phyloP scores from a whole-genome alignment of 495 filamentous ascomycete genomes.

The Corynascus novoguineensis region DNA sequence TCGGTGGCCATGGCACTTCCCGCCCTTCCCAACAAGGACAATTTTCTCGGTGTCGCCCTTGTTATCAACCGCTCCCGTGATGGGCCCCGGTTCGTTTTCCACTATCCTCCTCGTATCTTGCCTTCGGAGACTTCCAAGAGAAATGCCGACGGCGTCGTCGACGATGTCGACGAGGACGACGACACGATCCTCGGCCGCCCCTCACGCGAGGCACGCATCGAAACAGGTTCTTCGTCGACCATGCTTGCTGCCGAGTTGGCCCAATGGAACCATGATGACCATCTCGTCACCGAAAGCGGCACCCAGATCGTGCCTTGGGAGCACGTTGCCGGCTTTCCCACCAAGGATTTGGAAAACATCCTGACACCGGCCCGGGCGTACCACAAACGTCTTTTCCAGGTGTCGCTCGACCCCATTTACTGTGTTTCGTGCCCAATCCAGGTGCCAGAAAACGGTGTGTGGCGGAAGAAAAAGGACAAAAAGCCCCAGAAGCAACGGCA shows the following conservation, averaged over 20 bases:
- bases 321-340: conserved; percentile 67
- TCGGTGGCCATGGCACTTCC: conserved; percentile 37
- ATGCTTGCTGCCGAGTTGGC: conserved; percentile 36
- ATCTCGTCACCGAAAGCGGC: conserved; percentile 46
- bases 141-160: conserved; percentile 24
- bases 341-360: conserved; percentile 74
- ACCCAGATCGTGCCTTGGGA: conserved; percentile 65
- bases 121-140: conserved; percentile 22
- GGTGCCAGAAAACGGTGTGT: conserved; percentile 75
- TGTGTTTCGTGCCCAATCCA: conserved; percentile 88
- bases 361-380: conserved; percentile 73
- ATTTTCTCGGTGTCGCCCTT: conserved; percentile 68
- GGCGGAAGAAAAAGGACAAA: conserved; percentile 72
- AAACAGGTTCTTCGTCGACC: conserved; percentile 31
- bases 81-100: conserved; percentile 82
- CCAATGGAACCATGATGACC: conserved; percentile 55
- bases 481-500: conserved; percentile 18
- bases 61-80: conserved; percentile 76
- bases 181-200: conserved; percentile 35
- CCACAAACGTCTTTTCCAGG: conserved; percentile 81
- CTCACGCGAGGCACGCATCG: conserved; percentile 22
- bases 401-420: conserved; percentile 75
- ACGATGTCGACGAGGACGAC: conserved; percentile 42
- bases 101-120: conserved; percentile 62
- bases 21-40: conserved; percentile 43